Base-by-base conservation (phyloP, 768 basidiomycete genomes). In the Boletus speciosus region DNA sequence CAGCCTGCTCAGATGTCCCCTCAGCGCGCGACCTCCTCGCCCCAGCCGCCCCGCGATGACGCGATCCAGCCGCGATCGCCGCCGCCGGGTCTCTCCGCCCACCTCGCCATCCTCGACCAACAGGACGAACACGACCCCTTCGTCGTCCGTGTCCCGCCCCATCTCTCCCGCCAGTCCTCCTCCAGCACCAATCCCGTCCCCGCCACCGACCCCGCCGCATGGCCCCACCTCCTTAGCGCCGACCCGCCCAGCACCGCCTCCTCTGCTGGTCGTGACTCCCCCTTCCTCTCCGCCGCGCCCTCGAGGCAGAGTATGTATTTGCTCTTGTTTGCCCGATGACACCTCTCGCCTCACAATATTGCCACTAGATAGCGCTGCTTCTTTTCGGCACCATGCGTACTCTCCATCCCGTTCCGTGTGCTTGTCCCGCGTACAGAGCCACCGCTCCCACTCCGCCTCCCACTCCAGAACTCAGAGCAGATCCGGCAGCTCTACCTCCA, bases 401-500 rank as follows among this genome's bases (percentile, higher is more conserved):
- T 70, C 74, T n/a, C 55, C 64, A 10, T 63, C 71, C 15, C 56
- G 63, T 7, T 73, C 76, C 14, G 57, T 55, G 27, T 67, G 65
- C n/a, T 44, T 59, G 11, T 68, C 73, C 6, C 68, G 72, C 36
- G 66, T 69, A 12, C 78, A 75, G n/a, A 77, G 73, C 12, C 49
- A 68, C 19, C 42, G 51, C 41, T 65, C 75, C 25, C 56, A 66
- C 9, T 78, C 78, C 11, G 61, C 66, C 7, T 67, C 77, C 5
- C 78, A 79, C 6, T 81, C 81, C 14, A 71, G 74, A 48, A 62
- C 68, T 29, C 75, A 78, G 42, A 81, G 80, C 43, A 71, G 72
- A 44, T 71, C 76, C 0, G 76, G 73, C 32, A 81, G 79, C 61
- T 67, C 74, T 19, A 74, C 77, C 5, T 81, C 82, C 11, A 83